These are phyloP conservation scores for Mariannaea elegans DNA, from an alignment of 2,329 filamentous ascomycete species.

Conservation along the genomic window DNA sequence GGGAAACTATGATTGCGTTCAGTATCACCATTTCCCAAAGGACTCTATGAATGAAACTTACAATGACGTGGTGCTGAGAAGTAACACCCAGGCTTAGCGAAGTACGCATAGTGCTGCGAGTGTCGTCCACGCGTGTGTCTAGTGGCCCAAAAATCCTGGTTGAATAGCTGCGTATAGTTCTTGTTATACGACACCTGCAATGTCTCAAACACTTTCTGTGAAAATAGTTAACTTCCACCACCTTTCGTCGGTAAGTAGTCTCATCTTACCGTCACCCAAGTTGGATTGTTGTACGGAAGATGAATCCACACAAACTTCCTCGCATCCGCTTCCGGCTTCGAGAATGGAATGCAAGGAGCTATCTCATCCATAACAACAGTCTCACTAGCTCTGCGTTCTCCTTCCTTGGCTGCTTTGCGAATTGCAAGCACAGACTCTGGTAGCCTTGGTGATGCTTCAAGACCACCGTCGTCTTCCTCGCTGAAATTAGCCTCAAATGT, in stretches of 20 bases:
- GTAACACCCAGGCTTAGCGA: conserved; percentile 58
- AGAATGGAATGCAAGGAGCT: conserved; percentile 37
- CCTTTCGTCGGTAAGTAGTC: not conserved
- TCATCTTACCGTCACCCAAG: conserved; percentile 62
- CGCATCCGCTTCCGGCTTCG: conserved; percentile 44
- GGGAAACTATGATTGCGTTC: conserved; percentile 43
- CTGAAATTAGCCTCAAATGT: conserved; percentile 35
- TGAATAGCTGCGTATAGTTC: conserved; percentile 52
- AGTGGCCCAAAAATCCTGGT: conserved; percentile 58
- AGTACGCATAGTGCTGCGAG: conserved; percentile 59
- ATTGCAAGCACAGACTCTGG: conserved; percentile 47
- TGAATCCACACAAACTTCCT: conserved; percentile 68
- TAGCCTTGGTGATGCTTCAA: conserved; percentile 44
- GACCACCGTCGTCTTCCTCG: conserved; percentile 40
- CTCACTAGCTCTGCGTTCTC: conserved; percentile 34
- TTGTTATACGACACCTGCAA: conserved; percentile 49
- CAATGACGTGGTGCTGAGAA: conserved; percentile 52
- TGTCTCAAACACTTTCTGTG: conserved; percentile 55
- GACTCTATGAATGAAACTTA: conserved; percentile 31
- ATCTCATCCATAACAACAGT: conserved; percentile 42
- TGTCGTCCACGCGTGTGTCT: conserved; percentile 59
- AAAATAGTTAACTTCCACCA: conserved; percentile 8
- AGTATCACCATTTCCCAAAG: not conserved
- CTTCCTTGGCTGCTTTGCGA: conserved; percentile 36
- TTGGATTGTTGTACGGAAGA: conserved; percentile 64